Evolutionary conservation across 2,329 filamentous ascomycete genomes (phyloP).

Genomic region (Hymenoscyphus repandus): DNA sequence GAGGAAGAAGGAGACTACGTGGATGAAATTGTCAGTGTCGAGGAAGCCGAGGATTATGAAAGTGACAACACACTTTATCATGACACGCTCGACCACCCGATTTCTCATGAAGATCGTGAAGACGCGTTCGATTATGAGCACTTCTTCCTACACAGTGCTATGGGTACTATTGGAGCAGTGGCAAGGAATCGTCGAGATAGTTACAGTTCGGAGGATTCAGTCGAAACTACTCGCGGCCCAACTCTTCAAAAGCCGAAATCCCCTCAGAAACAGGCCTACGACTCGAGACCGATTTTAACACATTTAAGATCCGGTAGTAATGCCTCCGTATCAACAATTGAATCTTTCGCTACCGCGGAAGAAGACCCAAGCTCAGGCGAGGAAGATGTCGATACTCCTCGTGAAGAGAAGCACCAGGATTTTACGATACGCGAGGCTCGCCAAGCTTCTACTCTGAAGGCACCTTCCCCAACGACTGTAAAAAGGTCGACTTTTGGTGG

Average conservation of each 20-base stretch:
- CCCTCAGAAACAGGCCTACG: constrained; percentile 12
- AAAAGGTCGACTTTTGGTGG: constrained; percentile 29
- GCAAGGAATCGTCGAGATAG: constrained; percentile 45
- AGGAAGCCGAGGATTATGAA: constrained; percentile 42
- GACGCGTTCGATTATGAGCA: constrained; percentile 97
- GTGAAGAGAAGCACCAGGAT: constrained; percentile 36
- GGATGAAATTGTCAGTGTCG: constrained; percentile 28
- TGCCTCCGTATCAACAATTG: constrained; percentile 56
- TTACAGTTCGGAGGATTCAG: constrained; percentile 54
- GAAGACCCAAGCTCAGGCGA: constrained; percentile 40
- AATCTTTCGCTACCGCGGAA: constrained; percentile 58
- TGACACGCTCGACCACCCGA: constrained; percentile 51
- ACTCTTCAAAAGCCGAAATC: constrained; percentile 9
- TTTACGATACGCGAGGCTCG: constrained; percentile 32
- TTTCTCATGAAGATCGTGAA: constrained; percentile 86
- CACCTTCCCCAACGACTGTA: constrained; percentile 15
- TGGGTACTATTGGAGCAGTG: constrained; percentile 66
- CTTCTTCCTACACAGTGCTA: constrained; percentile 88
- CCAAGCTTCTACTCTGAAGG: neutral
- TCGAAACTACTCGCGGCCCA: constrained; percentile 55
- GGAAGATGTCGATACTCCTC: constrained; percentile 18
- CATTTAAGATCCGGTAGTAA: constrained; percentile 49
- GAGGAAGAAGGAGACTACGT: constrained; percentile 36
- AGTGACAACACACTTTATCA: constrained; percentile 59
- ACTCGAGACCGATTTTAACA: constrained; percentile 13